Percentiles rank a stretch among this genome's conserved stretches.
These are phyloP conservation scores for Ogataea kodamae DNA, from an alignment of 805 yeast genomes.

Conservation along the genomic window DNA sequence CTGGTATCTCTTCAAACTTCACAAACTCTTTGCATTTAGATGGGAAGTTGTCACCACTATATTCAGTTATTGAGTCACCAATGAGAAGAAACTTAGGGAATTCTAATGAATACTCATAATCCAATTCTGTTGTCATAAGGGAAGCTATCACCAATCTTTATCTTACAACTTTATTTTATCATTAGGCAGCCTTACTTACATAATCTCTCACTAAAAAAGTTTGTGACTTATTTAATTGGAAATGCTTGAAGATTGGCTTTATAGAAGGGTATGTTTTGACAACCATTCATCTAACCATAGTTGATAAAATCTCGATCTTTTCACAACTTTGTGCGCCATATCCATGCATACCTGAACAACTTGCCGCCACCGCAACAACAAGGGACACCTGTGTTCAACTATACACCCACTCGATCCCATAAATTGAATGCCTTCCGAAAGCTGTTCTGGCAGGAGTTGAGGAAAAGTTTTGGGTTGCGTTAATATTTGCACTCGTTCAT, in stretches of 20 bases:
- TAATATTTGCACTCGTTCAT: conserved; percentile 12
- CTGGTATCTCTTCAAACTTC: background rate
- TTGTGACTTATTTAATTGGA: too few relatives aligned
- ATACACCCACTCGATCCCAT: conserved; percentile 50
- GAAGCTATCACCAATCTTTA: too few relatives aligned
- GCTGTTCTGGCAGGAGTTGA: conserved; percentile 60
- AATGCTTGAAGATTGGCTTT: conserved; percentile 47
- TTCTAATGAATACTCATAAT: conserved; percentile 17
- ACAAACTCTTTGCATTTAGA: conserved; percentile 18
- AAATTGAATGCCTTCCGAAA: conserved; percentile 58
- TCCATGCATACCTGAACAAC: conserved; percentile 64
- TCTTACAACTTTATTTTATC: conserved; percentile 6
- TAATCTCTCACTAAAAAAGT: too few relatives aligned
- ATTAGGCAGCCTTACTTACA: too few relatives aligned
- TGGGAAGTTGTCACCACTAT: conserved; percentile 24
- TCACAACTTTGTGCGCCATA: conserved; percentile 55
- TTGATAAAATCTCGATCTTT: conserved; percentile 57
- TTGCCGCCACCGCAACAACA: conserved; percentile 42
- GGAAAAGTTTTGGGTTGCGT: conserved; percentile 48
- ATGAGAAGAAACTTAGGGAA: conserved; percentile 25
- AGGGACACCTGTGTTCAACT: conserved; percentile 12
- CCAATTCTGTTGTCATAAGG: too few relatives aligned
- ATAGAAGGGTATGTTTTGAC: conserved; percentile 25
- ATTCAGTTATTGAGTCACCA: conserved; percentile 33
- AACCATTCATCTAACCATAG: conserved; percentile 15